Base-by-base conservation (phyloP, 2,329 filamentous ascomycete genomes). In the Talaromyces sp. region DNA sequence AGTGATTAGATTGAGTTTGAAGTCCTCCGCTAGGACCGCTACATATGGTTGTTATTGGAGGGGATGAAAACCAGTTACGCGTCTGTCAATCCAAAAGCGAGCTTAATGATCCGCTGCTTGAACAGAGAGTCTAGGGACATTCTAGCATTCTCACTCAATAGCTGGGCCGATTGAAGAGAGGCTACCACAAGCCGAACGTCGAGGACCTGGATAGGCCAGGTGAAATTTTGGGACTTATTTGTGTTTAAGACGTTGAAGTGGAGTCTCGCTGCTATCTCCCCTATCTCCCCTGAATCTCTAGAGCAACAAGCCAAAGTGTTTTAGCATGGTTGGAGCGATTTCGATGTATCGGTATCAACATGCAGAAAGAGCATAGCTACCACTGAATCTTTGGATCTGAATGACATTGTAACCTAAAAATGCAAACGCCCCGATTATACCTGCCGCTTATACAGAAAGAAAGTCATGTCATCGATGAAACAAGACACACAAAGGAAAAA, bases 391-490 rank as follows among this genome's bases (percentile, higher is more conserved):
- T 8, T 33, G 52, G 5, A 54, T 12, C 9, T 35, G 33, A 31
- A 39, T 60, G 44, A 48, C 33, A 18, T 31, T 52, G 44, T 23
- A 60, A 60, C 33, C 35, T 52, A 16, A 61, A 54, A 21, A 18
- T 50, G 50, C 5, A 31, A 59, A 61, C 59, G 59, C 59, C 37
- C n/a, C 18, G 12, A 55, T 31, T 28, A 40, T n/a, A 61, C 37
- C 59, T 55, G 12, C 39, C 58, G 58, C 58, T 50, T 14, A 31
- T 9, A 52, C 33, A 14, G n/a, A 23, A 18, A n/a, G 14, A 35
- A 16, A 44, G 8, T 18, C 25, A 60, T 37, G 14, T 21, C 14
- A 48, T 9, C 21, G 33, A 60, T 11, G 31, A 33, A 35, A n/a
- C 11, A 42, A 25, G 18, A 31, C 25, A 54, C 21, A 48, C 5